Percentiles rank a stretch among this genome's conserved stretches.
Conservation (phyloP, 805 yeast genomes). For the Pichia scutulata region DNA sequence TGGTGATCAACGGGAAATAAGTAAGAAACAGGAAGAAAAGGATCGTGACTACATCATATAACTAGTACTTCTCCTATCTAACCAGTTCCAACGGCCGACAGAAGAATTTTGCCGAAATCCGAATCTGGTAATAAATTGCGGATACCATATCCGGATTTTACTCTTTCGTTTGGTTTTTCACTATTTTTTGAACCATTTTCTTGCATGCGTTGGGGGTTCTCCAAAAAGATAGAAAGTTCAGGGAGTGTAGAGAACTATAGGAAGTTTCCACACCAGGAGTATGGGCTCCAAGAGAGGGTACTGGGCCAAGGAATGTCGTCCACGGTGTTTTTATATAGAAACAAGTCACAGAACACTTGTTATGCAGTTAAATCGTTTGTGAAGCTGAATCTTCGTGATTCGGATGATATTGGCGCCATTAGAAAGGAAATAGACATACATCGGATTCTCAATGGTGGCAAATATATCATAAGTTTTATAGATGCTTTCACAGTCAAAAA, state of each 20-base stretch:
- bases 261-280: neutral
- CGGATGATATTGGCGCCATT: slow-evolving; percentile 34
- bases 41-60: too few species aligned
- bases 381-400: slow-evolving; percentile 29
- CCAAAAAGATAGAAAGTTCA: neutral
- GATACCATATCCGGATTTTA: too few species aligned
- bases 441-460: slow-evolving; percentile 20
- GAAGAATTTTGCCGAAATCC: too few species aligned
- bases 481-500: slow-evolving; percentile 24
- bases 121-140: too few species aligned
- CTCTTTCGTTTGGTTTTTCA: too few species aligned
- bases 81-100: too few species aligned
- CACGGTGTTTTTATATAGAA: slow-evolving; percentile 4
- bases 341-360: neutral
- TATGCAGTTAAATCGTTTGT: slow-evolving; percentile 42
- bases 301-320: slow-evolving; percentile 6
- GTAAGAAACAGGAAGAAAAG: neutral
- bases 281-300: neutral
- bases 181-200: too few species aligned
- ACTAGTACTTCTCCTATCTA: too few species aligned
- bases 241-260: neutral
- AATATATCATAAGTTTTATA: slow-evolving; percentile 30
- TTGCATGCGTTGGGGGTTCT: neutral
- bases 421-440: slow-evolving; percentile 32
- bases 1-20: neutral